These are phyloP conservation scores for Cenchrus fungigraminus DNA, from an alignment of 176 grass and related monocot species.

Conservation along the genomic window DNA sequence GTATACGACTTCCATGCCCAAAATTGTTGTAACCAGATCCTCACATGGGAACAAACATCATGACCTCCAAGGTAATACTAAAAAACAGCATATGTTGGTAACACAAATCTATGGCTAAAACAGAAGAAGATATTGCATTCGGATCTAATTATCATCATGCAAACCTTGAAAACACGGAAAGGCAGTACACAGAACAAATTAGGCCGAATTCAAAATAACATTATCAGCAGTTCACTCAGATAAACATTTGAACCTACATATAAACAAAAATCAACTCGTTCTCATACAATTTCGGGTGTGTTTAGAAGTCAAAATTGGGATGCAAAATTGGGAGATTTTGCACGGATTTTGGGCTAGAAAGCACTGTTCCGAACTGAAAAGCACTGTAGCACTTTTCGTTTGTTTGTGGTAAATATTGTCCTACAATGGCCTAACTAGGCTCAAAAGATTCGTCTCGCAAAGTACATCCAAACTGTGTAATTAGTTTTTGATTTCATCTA, in stretches of 20 bases:
- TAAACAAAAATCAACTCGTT: background rate
- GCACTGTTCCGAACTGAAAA: no score
- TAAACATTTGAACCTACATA: background rate
- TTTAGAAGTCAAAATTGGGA: no score
- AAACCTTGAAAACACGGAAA: background rate
- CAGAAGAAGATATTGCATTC: background rate
- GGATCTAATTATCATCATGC: background rate
- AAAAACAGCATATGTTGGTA: constrained; percentile 1
- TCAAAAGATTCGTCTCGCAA: no score
- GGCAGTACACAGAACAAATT: background rate
- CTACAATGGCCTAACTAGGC: no score
- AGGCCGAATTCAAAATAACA: background rate
- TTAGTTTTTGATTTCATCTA: no score
- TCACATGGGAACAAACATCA: background rate
- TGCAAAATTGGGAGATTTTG: no score
- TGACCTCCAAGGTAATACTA: background rate
- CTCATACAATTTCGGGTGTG: background rate
- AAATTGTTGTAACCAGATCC: background rate
- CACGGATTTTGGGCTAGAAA: no score
- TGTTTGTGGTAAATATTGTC: no score
- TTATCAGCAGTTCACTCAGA: background rate
- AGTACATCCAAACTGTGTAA: no score
- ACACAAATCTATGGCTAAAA: background rate
- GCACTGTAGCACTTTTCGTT: no score
- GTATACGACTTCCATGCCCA: background rate